Base-by-base conservation (phyloP, 192 early-diverging fungal genomes). In the Podila verticillata region DNA sequence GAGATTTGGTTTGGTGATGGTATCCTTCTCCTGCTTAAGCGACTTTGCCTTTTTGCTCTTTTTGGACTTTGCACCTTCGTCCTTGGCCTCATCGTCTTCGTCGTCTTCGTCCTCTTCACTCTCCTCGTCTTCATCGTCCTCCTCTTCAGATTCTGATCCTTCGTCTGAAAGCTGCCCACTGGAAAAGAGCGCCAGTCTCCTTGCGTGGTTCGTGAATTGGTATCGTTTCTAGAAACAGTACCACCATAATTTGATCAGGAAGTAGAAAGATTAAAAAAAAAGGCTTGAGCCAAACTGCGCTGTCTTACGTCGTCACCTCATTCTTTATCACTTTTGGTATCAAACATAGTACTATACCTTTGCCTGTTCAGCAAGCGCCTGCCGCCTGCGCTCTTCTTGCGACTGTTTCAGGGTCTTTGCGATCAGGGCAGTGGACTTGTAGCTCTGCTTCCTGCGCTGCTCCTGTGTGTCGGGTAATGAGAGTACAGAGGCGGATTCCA, bases 161-260 rank as follows among this genome's bases (percentile, higher is more conserved):
- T 59, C 82, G 20, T 75, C 81, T 28, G 74, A 63, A 13, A 28
- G 66, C 57, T 74, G 48, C 48, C 81, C 80, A 31, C 48, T 73
- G 7, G 83, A 74, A 70, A 74, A 86, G 2, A 84, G 62, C 0
- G 83, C 85, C n/a, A 86, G 61, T 57, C 79, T 83, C 57, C 85
- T 68, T 28, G 85, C 85, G 61, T 84, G 85, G 36, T 78, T 74
- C 26, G 74, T 79, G 57, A 84, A 74, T 59, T 84, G 79, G 15
- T 75, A 75, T 61, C 83, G 73, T 63, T 81, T 79, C 85, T 86
- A 61, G 0, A 59, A 17, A 28, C 17, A 61, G 48, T 36, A 4
- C 39, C 39, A 1, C 39, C 39, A 44, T 44, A 15, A n/a, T 2
- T 13, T 44, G 39, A 44, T 44, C 39, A 44, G 39, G 12, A 44